A percentile compares a stretch with the other conserved stretches of the same genome.
Conservation (phyloP, 257 asterid species). For the Rehmannia glutinosa region DNA sequence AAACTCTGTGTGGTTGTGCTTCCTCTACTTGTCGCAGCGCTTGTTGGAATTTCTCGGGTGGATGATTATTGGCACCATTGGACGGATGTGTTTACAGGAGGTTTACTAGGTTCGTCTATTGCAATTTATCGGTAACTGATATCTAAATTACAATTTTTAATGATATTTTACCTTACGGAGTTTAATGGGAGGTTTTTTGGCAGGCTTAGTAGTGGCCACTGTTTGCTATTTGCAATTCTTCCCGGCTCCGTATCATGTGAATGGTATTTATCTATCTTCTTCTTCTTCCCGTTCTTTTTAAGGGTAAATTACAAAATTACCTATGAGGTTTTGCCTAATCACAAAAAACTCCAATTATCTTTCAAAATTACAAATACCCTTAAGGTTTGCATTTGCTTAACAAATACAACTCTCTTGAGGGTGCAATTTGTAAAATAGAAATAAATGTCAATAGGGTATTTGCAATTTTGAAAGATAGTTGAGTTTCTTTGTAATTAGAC, state of each 20-base stretch:
- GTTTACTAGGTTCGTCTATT: conserved; percentile 57
- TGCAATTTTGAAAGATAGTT: no score
- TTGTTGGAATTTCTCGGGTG: conserved; percentile 71
- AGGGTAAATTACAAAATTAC: no score
- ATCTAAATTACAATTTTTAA: not conserved
- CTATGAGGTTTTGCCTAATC: no score
- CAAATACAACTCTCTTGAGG: no score
- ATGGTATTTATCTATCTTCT: conserved; percentile 50
- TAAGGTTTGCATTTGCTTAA: no score
- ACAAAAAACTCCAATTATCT: no score
- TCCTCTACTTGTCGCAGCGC: conserved; percentile 59
- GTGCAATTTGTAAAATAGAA: no score
- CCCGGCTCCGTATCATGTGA: conserved; percentile 73
- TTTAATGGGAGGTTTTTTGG: not conserved
- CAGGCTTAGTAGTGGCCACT: conserved; percentile 62
- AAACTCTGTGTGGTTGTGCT: conserved; percentile 65
- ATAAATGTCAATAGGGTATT: no score
- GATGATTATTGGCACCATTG: conserved; percentile 91
- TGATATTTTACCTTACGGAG: not conserved
- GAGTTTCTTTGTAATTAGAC: no score
- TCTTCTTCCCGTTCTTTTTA: not conserved
- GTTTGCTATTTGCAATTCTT: conserved; percentile 87
- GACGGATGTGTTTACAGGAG: conserved; percentile 90
- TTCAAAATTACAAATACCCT: no score
- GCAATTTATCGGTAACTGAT: not conserved